Percentiles rank a stretch among this genome's conserved stretches.
These are phyloP conservation scores for Globisporangium alternatum DNA, from an alignment of 352 stramenopile genomes.

Conservation along the genomic window DNA sequence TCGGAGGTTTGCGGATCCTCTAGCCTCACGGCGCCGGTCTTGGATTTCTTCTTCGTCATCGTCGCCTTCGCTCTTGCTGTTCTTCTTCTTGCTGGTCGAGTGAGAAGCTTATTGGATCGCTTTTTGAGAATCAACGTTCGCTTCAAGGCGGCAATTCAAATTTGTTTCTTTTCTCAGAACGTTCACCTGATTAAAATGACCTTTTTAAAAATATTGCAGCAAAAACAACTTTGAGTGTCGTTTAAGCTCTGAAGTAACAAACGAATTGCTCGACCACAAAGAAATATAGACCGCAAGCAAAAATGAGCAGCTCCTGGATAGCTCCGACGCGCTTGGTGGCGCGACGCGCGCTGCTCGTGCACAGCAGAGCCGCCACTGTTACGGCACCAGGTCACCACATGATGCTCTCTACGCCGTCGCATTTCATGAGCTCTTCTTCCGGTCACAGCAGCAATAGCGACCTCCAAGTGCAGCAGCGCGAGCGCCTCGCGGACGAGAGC, in stretches of 20 bases:
- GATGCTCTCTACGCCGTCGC: not conserved
- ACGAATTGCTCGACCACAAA: not conserved
- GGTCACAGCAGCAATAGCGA: not conserved
- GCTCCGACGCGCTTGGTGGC: not conserved
- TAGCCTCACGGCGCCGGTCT: conserved; percentile 30
- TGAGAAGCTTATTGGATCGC: conserved; percentile 28
- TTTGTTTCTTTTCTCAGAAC: too few species aligned
- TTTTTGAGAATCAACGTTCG: conserved; percentile 9
- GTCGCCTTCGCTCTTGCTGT: conserved; percentile 35
- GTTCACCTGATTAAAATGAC: not conserved
- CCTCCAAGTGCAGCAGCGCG: conserved; percentile 14
- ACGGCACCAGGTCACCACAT: conserved; percentile 5
- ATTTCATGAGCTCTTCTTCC: not conserved
- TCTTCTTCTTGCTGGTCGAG: conserved; percentile 12
- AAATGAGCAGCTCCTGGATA: conserved; percentile 5
- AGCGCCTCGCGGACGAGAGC: conserved; percentile 52
- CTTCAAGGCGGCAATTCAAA: conserved; percentile 25
- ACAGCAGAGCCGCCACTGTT: not conserved
- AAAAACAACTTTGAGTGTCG: not conserved
- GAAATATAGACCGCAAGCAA: conserved; percentile 14
- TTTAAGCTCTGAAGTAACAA: not conserved
- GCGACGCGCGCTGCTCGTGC: conserved; percentile 6
- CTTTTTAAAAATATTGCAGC: too few species aligned
- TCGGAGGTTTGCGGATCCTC: conserved; percentile 49
- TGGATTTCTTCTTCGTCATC: conserved; percentile 70